phyloP scores from a whole-genome alignment of 441 rosid species.

The Erodium trifolium region DNA sequence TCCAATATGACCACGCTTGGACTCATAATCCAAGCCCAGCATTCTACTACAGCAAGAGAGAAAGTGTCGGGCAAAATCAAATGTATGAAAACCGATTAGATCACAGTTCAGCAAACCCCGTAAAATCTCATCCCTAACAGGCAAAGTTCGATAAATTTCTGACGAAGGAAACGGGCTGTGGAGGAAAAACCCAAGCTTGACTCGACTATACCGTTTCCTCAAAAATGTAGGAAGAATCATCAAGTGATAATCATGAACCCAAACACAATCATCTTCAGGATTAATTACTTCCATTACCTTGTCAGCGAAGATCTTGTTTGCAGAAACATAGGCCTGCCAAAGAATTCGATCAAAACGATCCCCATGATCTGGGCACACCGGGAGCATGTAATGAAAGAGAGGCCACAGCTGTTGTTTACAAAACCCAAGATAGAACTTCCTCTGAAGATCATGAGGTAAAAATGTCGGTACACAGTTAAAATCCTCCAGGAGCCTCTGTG shows the following conservation, averaged over 20 bases:
- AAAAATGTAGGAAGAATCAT: constrained; percentile 85
- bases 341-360: constrained; percentile 70
- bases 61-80: constrained; percentile 18
- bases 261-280: constrained; percentile 37
- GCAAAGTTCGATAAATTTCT: constrained; percentile 72
- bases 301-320: constrained; percentile 82
- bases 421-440: constrained; percentile 72
- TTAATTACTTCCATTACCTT: constrained; percentile 56
- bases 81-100: constrained; percentile 80
- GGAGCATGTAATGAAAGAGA: constrained; percentile 85
- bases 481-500: constrained; percentile 52
- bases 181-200: constrained; percentile 71
- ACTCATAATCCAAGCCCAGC: constrained; percentile 84
- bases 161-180: constrained; percentile 16
- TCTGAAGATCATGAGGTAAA: constrained; percentile 61
- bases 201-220: constrained; percentile 55
- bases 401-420: constrained; percentile 94
- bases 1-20: constrained; percentile 85
- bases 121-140: constrained; percentile 72
- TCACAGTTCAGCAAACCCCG: constrained; percentile 74
- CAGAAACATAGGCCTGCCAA: constrained; percentile 90
- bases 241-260: constrained; percentile 68
- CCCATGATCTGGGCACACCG: constrained; percentile 82
- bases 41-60: constrained; percentile 78
- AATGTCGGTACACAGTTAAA: constrained; percentile 75